Evolutionary conservation across 2,329 filamentous ascomycete genomes (phyloP), one percentile per base, ranked within the genome.

Genomic region (Coniosporium tulheliwenetii): DNA sequence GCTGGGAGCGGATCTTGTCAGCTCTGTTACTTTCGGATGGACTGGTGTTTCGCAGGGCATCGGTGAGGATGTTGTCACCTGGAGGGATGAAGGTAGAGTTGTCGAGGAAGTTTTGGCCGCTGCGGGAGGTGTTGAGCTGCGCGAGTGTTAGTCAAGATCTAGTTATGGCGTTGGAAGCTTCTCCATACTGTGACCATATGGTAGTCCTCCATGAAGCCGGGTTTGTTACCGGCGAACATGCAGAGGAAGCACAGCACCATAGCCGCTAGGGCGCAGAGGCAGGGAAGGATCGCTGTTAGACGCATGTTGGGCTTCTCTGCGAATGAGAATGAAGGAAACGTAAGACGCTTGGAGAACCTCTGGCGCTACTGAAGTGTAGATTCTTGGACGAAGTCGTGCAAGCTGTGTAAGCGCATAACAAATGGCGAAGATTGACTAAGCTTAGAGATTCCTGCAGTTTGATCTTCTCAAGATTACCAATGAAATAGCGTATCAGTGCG

Each of bases 191-290:
- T 75, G 32, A 79, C 52, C 30, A 79, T 59, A 43, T 73, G 61
- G 44, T 70, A 74, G 41, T 69, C 61, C 45, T 76, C 66, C 56
- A 80, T 66, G 48, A 77, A 69, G 12, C 60, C 62, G 39, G 59
- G 61, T 49, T 71, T 73, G 32, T 68, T 64, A 32, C 76, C 76
- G 1, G 76, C 75, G 48, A 77, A 77, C 43, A 80, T 62, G 51
- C 70, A 75, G 8, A 79, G 61, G 48, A 79, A 66, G 13, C 67
- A 66, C 36, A 80, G 65, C 14, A 78, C 63, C 34, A 78, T 68
- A 3, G 73, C 71, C 29, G 63, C 66, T 16, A 70, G 62, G 44
- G 68, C 65, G 45, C 68, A 65, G 36, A 67, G 48, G 35, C 66
- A 52, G 5, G 72, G 71, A n/a, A 75, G 48, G 14, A 74, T 46